Base-by-base conservation (phyloP, 768 basidiomycete species). In the Saitozyma podzolica region DNA sequence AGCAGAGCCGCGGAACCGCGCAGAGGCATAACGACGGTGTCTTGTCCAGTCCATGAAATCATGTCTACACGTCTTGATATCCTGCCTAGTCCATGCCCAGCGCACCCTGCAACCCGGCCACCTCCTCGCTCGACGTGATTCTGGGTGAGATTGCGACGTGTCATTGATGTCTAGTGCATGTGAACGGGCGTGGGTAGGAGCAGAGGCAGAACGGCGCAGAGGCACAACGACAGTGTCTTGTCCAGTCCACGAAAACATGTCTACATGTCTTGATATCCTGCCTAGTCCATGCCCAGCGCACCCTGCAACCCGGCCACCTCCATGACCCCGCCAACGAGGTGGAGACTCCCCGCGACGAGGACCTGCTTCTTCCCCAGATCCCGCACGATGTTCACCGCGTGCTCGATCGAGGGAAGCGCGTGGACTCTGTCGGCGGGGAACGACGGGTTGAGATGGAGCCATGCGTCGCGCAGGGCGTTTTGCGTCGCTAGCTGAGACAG, bases 301-400 rank as follows among this genome's bases (percentile, higher is more conserved):
- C 87, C 84, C n/a, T 88, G 85, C 47, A 98, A 77, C 19, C 87
- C 88, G 16, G 92, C 90, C 13, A 91, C 92, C 75, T 97, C 95
- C 58, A 98, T 89, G 11, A 93, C 83, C 2, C 96, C 96, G 17
- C 96, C 96, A 8, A 98, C 87, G 14, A 99, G 84, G 80, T 94
- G 94, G 65, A 99, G 78, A 79, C 92, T 96, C 5, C 96, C 96
- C 3, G 92, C 84, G 7, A 95, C 92, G 14, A 99, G 82, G n/a
- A 92, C 86, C 59, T 89, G 83, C 39, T 64, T 57, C 58, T 63
- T 50, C 40, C 70, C 67, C 6, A 86, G 71, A 3, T 79, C 70
- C 11, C 86, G 83, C 5, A 92, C 84, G 29, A 86, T 72, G 40
- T 83, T 82, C n/a, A 97, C 83, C 5, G 94, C 92, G 74, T 97